Evolutionary conservation across 805 yeast genomes (phyloP).

Genomic region (Barnettozyma salicaria): DNA sequence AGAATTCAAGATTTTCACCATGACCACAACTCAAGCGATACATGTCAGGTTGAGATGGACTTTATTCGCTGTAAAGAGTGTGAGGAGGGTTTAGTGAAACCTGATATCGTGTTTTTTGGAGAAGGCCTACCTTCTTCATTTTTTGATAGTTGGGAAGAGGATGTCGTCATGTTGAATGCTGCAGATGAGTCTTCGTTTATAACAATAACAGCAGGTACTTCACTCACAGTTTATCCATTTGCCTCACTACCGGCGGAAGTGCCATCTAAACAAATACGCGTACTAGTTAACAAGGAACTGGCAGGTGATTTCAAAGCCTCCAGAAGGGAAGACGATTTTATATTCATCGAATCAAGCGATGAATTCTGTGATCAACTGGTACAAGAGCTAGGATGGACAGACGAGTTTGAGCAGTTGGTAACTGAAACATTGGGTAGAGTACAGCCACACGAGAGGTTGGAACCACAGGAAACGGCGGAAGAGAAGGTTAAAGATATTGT

Average conservation of each 20-base stretch:
- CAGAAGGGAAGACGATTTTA: slow-evolving; percentile 53
- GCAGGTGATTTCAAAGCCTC: slow-evolving; percentile 66
- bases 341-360: slow-evolving; percentile 62
- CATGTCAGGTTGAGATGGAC: too few relatives aligned
- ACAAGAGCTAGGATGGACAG: slow-evolving; percentile 56
- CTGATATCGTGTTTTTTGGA: slow-evolving; percentile 93
- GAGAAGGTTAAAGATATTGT: slow-evolving; percentile 26
- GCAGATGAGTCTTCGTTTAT: slow-evolving; percentile 44
- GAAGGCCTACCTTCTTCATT: slow-evolving; percentile 72
- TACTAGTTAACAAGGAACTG: slow-evolving; percentile 63
- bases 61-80: slow-evolving; percentile 54
- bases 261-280: slow-evolving; percentile 42
- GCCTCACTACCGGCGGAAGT: slow-evolving; percentile 75
- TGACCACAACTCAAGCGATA: slow-evolving; percentile 17
- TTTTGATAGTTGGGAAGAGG: slow-evolving; percentile 62
- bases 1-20: slow-evolving; percentile 24
- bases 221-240: slow-evolving; percentile 85
- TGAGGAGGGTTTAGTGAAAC: slow-evolving; percentile 67
- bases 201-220: slow-evolving; percentile 88
- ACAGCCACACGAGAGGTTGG: slow-evolving; percentile 20
- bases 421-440: slow-evolving; percentile 17
- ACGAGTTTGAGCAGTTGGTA: slow-evolving; percentile 43
- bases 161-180: slow-evolving; percentile 24
- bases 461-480: slow-evolving; percentile 12
- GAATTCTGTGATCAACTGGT: slow-evolving; percentile 50